These are phyloP conservation scores for Tephrocybe sp. DNA, from an alignment of 768 basidiomycete genomes.

Conservation along the genomic window DNA sequence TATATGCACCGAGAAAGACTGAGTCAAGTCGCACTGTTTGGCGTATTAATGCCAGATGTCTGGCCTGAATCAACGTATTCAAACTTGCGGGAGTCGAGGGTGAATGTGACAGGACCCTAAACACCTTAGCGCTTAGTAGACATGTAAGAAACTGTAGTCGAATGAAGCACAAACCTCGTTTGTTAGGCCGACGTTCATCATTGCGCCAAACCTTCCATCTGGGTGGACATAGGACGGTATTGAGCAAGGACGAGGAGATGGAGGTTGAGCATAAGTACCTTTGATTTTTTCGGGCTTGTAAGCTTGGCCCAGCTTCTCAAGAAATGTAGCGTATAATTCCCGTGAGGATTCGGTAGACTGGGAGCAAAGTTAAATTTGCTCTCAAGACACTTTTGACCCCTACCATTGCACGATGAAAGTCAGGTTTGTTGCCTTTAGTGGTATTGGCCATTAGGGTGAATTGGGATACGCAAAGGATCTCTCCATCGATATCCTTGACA, in stretches of 20 bases:
- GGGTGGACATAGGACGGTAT: neutral
- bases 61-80: slow-evolving; percentile 50
- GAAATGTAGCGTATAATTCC: slow-evolving; percentile 69
- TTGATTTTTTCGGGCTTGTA: slow-evolving; percentile 80
- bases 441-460: slow-evolving; percentile 90
- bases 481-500: slow-evolving; percentile 87
- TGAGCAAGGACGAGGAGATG: neutral
- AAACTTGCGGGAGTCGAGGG: slow-evolving; percentile 78
- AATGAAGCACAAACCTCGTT: slow-evolving; percentile 74
- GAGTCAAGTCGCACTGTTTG: no score
- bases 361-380: neutral
- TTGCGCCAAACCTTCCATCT: slow-evolving; percentile 96
- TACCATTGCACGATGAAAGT: slow-evolving; percentile 95
- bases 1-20: no score
- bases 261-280: slow-evolving; percentile 42
- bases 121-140: slow-evolving; percentile 18
- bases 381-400: slow-evolving; percentile 16
- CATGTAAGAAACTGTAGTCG: neutral
- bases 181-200: slow-evolving; percentile 88
- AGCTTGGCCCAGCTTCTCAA: slow-evolving; percentile 61
- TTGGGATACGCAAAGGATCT: slow-evolving; percentile 93
- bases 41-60: slow-evolving; percentile 12
- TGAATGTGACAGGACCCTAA: slow-evolving; percentile 85
- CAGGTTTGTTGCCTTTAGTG: slow-evolving; percentile 85
- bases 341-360: slow-evolving; percentile 70